These are phyloP conservation scores for Datisca glomerata DNA, from an alignment of 306 rosid species.

Conservation along the genomic window DNA sequence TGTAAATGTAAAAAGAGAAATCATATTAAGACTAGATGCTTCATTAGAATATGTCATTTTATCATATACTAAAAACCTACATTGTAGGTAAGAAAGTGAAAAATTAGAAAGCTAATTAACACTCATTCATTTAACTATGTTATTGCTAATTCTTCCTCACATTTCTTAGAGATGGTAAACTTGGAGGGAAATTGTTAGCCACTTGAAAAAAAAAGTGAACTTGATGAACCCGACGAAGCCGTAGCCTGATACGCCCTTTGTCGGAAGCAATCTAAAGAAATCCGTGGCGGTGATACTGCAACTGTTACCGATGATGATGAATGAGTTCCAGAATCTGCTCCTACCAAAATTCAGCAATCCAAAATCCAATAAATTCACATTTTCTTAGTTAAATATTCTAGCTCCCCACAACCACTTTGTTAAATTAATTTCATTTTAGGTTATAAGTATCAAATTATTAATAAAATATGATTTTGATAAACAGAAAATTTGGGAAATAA, in stretches of 20 bases:
- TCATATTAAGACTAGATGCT: neutral
- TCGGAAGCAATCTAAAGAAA: slow-evolving; percentile 51
- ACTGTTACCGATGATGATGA: slow-evolving; percentile 66
- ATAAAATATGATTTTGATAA: neutral
- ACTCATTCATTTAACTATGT: neutral
- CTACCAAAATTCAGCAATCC: slow-evolving; percentile 21
- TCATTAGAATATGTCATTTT: no score
- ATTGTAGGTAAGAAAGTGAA: no score
- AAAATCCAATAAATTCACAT: neutral
- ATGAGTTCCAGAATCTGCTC: slow-evolving; percentile 55
- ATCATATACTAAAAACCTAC: no score
- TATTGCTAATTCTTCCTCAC: neutral
- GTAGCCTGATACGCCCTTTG: slow-evolving; percentile 42
- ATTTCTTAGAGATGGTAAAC: neutral
- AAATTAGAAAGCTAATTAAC: no score
- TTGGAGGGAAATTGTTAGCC: neutral
- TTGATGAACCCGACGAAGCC: slow-evolving; percentile 44
- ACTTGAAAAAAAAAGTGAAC: slow-evolving; percentile 65
- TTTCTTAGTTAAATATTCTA: neutral
- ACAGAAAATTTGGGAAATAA: neutral
- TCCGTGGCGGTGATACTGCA: slow-evolving; percentile 64
- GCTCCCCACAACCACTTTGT: neutral
- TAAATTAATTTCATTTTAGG: no score
- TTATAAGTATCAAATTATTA: neutral
- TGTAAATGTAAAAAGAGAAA: no score